These are phyloP conservation scores for Panellus pusillus DNA, from an alignment of 768 basidiomycete genomes.

Conservation along the genomic window DNA sequence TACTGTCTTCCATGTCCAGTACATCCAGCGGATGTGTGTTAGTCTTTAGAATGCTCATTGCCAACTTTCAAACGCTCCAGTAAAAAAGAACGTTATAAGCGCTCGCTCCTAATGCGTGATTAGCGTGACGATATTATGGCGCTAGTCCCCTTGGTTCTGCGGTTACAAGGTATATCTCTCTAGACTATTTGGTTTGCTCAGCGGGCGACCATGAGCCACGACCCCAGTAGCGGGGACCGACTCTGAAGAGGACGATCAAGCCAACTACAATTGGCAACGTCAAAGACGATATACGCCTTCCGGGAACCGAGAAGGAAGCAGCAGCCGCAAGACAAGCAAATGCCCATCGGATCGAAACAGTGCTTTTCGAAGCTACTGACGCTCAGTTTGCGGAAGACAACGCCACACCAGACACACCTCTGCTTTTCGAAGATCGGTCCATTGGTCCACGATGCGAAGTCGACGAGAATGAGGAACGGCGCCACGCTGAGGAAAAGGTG, in stretches of 20 bases:
- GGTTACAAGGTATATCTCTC: no score
- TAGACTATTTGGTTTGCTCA: neutral
- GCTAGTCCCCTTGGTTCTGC: no score
- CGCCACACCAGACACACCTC: conserved; percentile 31
- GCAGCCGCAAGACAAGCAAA: conserved; percentile 48
- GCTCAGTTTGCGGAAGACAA: conserved; percentile 13
- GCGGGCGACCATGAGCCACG: conserved; percentile 33
- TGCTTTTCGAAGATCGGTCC: conserved; percentile 42
- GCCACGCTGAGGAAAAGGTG: conserved; percentile 67
- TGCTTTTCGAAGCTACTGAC: conserved; percentile 38
- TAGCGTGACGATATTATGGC: no score
- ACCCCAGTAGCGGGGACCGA: conserved; percentile 54
- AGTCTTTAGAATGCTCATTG: no score
- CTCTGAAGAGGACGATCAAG: conserved; percentile 43
- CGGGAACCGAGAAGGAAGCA: conserved; percentile 70
- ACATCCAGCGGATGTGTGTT: no score
- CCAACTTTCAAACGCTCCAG: no score
- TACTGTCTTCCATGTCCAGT: no score
- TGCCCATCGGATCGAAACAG: conserved; percentile 51
- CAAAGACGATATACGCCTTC: conserved; percentile 64
- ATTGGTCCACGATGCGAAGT: conserved; percentile 55
- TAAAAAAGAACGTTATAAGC: no score
- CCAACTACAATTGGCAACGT: conserved; percentile 54
- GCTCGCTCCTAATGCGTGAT: no score
- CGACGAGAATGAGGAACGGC: conserved; percentile 64